Evolutionary conservation across 1,139 yeast genomes (phyloP).

Genomic region (Sugiyamaella sp.): DNA sequence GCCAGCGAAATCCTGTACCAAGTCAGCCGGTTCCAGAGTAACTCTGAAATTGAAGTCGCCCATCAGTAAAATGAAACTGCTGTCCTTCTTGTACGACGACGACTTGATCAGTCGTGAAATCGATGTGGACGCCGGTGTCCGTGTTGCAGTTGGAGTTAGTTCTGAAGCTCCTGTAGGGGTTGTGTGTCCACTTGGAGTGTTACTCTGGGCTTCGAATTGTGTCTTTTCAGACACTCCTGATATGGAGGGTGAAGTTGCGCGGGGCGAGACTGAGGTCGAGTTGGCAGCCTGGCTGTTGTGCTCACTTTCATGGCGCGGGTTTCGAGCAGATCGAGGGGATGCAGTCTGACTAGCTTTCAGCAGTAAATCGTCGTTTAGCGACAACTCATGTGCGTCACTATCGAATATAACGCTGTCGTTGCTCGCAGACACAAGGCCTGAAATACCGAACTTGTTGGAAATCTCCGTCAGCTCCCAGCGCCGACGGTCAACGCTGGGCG

Average conservation of each 20-base stretch:
- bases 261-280: background rate
- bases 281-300: background rate
- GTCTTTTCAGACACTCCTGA: too few species aligned
- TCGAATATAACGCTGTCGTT: conserved; percentile 24
- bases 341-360: background rate
- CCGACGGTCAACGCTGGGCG: conserved; percentile 45
- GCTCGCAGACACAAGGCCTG: conserved; percentile 26
- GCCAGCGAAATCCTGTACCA: conserved; percentile 49
- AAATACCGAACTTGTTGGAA: conserved; percentile 36
- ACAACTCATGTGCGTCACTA: conserved; percentile 29
- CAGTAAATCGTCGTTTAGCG: conserved; percentile 20
- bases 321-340: too few species aligned
- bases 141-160: background rate
- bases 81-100: conserved; percentile 11
- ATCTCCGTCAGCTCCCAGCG: conserved; percentile 51
- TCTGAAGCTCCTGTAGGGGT: background rate
- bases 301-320: too few species aligned
- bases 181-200: background rate
- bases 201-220: too few species aligned
- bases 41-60: conserved; percentile 81
- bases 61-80: conserved; percentile 51
- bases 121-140: background rate
- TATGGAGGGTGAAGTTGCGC: background rate
- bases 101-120: background rate
- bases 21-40: conserved; percentile 48